These are phyloP conservation scores for Brassica juncea DNA, from an alignment of 345 rosid species.

Conservation along the genomic window DNA sequence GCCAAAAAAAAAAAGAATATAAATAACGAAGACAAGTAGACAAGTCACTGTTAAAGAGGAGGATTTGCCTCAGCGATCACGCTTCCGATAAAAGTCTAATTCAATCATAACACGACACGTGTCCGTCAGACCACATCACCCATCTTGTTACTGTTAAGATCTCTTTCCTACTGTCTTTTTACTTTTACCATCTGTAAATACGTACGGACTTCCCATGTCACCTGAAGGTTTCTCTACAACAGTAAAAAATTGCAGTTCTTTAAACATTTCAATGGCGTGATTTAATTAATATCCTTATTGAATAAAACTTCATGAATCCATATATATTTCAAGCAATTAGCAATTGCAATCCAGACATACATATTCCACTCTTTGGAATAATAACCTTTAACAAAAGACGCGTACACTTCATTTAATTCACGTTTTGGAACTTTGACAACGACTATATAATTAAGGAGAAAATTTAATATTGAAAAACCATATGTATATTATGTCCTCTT, in stretches of 20 bases:
- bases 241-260: background rate
- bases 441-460: background rate
- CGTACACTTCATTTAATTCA: background rate
- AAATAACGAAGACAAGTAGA: conserved; percentile 28
- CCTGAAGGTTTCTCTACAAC: conserved; percentile 8
- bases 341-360: conserved; percentile 6
- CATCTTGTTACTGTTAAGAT: conserved; percentile 35
- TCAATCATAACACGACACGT: conserved; percentile 34
- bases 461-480: background rate
- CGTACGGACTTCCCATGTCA: conserved; percentile 38
- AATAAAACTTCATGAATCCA: conserved; percentile 18
- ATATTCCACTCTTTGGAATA: conserved; percentile 1
- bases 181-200: conserved; percentile 11
- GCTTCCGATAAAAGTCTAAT: conserved; percentile 21
- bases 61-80: conserved; percentile 29
- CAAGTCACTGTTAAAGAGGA: conserved; percentile 36
- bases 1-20: background rate
- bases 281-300: conserved; percentile 4
- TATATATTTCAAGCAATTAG: background rate
- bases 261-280: conserved; percentile 2
- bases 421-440: background rate
- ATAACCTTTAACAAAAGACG: conserved; percentile 20
- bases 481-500: background rate
- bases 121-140: conserved; percentile 24
- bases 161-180: background rate